Base-by-base conservation (phyloP, 2,329 filamentous ascomycete species). In the Colletotrichum sp. region DNA sequence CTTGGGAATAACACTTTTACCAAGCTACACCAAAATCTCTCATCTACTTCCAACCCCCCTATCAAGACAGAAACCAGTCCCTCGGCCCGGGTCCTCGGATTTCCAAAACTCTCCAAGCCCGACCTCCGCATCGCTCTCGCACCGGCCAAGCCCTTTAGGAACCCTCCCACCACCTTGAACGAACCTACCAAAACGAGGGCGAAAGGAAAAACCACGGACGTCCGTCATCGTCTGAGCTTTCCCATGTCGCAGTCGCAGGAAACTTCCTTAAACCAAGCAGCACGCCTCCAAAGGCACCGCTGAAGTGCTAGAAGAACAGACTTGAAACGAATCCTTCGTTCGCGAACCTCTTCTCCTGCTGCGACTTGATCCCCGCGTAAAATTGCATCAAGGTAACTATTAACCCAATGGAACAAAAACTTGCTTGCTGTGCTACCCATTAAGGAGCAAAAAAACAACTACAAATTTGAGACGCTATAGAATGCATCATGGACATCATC, bases 201-300 rank as follows among this genome's bases (percentile, higher is more conserved):
- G 16, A 36, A 36, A 19, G 4, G 4, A 11, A 19, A 9, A 65
- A 57, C 69, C 69, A 71, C 69, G 69, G 64, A 65, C 64, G 64
- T 76, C 74, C 70, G 70, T 76, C 64, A 32, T 27, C 49, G 36
- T 30, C 64, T 49, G 63, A 69, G 73, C 69, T 63, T 25, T n/a
- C 25, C 57, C 22, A 15, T 29, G 71, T 63, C 59, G 57, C 57
- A 70, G 36, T 30, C 55, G 36, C 9, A 73, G 9, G 4, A 27
- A 11, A 25, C 22, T 68, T 72, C 32, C 69, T 25, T 8, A 39
- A n/a, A 12, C 19, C 19, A 49, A 49, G 6, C 3, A 49, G 39
- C 16, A n/a, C 39, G 39, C 8, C 39, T n/a, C 8, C 39, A 44
- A 6, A 44, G 39, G 6, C 29, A 61, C 29, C 49, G 13, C 57